Conservation (phyloP, 257 asterid genomes). For the Haberlea rhodopensis region DNA sequence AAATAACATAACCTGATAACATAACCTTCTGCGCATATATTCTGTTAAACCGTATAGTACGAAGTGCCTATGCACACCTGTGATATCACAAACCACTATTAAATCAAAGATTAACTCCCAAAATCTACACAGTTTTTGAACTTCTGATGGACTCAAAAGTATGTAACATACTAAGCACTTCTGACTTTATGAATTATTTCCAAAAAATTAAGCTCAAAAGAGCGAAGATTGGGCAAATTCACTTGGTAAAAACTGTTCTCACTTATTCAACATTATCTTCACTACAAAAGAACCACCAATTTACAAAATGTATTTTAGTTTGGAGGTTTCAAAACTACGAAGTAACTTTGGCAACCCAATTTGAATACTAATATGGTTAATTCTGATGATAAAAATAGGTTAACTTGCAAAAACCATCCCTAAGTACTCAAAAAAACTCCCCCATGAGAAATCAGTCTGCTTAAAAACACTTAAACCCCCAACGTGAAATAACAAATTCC, state of each 20-base stretch:
- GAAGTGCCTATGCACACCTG: slow-evolving; percentile 84
- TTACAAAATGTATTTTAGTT: neutral
- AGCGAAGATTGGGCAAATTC: neutral
- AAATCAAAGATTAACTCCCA: neutral
- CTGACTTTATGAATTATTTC: neutral
- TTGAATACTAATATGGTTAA: neutral
- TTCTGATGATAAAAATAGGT: neutral
- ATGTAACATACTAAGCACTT: neutral
- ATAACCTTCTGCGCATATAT: slow-evolving; percentile 68
- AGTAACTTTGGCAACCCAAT: neutral
- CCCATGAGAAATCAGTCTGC: neutral
- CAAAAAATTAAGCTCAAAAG: neutral
- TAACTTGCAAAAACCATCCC: neutral
- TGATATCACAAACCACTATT: slow-evolving; percentile 20
- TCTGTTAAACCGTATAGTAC: slow-evolving; percentile 55
- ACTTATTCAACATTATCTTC: neutral
- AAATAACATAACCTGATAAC: slow-evolving; percentile 19
- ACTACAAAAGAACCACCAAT: too few relatives aligned
- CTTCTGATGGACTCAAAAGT: too few relatives aligned
- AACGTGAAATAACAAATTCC: too few relatives aligned
- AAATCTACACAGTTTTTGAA: neutral
- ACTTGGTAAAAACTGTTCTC: neutral
- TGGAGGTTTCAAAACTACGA: neutral
- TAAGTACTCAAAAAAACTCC: neutral
- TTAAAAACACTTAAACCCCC: neutral